phyloP scores from a whole-genome alignment of 2,329 filamentous ascomycete species.

The Bipolaris gigantea region DNA sequence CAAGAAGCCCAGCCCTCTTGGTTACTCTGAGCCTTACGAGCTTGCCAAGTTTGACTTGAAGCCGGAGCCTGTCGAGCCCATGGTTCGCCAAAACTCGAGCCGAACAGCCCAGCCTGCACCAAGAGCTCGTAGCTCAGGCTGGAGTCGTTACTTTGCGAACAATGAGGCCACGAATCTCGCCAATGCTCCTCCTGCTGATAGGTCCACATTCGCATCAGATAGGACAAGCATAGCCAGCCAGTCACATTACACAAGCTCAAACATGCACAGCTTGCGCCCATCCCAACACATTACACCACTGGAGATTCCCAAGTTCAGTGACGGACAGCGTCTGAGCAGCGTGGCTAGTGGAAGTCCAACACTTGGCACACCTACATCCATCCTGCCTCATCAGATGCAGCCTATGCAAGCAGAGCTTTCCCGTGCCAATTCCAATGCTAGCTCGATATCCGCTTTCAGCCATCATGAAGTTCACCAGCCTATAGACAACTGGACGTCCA shows the following conservation, averaged over 20 bases:
- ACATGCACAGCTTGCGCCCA: slow-evolving; percentile 59
- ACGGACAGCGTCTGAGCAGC: slow-evolving; percentile 62
- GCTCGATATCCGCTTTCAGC: slow-evolving; percentile 38
- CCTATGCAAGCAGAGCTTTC: slow-evolving; percentile 45
- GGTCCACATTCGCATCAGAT: slow-evolving; percentile 45
- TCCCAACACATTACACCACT: slow-evolving; percentile 73
- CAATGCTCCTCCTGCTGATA: slow-evolving; percentile 64
- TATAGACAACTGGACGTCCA: slow-evolving; percentile 44
- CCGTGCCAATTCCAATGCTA: slow-evolving; percentile 43
- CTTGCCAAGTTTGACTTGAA: slow-evolving; percentile 50
- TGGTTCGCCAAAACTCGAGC: slow-evolving; percentile 43
- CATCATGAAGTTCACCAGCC: slow-evolving; percentile 32
- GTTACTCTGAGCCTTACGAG: slow-evolving; percentile 47
- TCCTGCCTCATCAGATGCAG: slow-evolving; percentile 39
- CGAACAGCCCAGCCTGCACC: slow-evolving; percentile 27
- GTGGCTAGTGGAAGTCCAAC: slow-evolving; percentile 72
- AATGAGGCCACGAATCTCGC: slow-evolving; percentile 61
- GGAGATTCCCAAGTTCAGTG: slow-evolving; percentile 53
- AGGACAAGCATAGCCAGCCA: slow-evolving; percentile 45
- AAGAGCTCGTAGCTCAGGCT: slow-evolving; percentile 64
- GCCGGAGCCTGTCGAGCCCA: slow-evolving; percentile 37
- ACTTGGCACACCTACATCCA: slow-evolving; percentile 60
- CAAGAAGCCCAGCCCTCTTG: slow-evolving; percentile 54
- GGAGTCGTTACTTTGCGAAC: slow-evolving; percentile 78
- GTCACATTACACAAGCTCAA: slow-evolving; percentile 55